phyloP scores from a whole-genome alignment of 176 grass and related monocot species.

The Oryza meyeriana region DNA sequence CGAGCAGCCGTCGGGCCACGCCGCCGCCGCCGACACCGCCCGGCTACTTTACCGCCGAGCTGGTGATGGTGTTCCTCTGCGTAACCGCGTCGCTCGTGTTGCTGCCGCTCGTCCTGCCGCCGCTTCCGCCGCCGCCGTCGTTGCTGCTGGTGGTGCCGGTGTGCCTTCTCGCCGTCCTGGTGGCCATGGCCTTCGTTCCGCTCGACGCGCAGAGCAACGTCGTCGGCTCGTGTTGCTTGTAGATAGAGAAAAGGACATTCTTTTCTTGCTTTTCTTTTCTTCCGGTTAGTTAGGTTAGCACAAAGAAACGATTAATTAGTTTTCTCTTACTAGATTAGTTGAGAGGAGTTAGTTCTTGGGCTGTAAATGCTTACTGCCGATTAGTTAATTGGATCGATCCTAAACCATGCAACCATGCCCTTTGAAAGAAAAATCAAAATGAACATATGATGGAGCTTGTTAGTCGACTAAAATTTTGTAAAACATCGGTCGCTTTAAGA shows the following conservation, averaged over 20 bases:
- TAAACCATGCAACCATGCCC: too few relatives aligned
- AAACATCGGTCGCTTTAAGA: too few relatives aligned
- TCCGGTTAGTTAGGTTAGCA: not conserved
- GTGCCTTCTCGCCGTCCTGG: slow-evolving; percentile 48
- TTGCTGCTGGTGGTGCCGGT: slow-evolving; percentile 53
- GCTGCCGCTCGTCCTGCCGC: slow-evolving; percentile 60
- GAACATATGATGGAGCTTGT: too few relatives aligned
- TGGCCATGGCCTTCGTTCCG: slow-evolving; percentile 54
- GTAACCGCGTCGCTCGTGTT: slow-evolving; percentile 46
- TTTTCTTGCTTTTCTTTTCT: not conserved
- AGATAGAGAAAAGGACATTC: not conserved
- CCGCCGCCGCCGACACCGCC: not conserved
- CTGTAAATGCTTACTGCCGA: not conserved
- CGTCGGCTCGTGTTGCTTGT: slow-evolving; percentile 17
- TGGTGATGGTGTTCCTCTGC: slow-evolving; percentile 31
- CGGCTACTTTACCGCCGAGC: slow-evolving; percentile 46
- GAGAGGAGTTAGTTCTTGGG: not conserved
- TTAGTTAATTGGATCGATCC: too few relatives aligned
- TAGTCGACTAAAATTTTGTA: too few relatives aligned
- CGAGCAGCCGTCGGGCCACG: not conserved
- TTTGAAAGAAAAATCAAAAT: too few relatives aligned
- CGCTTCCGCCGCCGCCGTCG: slow-evolving; percentile 54
- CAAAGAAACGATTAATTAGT: not conserved
- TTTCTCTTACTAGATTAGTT: not conserved
- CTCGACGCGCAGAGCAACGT: slow-evolving; percentile 42